Evolutionary conservation across 2,329 filamentous ascomycete genomes (phyloP).

Genomic region (Diaporthe amygdali): DNA sequence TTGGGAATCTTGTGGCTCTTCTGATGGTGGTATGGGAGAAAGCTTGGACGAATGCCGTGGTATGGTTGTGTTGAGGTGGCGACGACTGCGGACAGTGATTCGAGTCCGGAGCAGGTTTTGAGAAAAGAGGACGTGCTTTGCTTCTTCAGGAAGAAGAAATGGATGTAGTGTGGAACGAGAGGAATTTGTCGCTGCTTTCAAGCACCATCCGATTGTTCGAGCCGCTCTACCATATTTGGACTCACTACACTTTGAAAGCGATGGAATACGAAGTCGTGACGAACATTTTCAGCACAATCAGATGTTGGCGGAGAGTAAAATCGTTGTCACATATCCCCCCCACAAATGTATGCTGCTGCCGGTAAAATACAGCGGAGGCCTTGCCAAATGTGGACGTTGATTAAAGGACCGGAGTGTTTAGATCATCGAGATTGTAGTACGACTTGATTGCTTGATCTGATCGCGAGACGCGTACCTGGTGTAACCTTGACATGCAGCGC

Average conservation of each 20-base stretch:
- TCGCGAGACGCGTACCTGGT: background rate
- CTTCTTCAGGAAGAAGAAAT: background rate
- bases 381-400: background rate
- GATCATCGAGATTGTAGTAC: constrained; percentile 5
- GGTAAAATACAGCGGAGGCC: background rate
- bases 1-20: background rate
- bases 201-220: background rate
- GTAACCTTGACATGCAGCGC: constrained; percentile 4
- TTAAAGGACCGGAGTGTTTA: background rate
- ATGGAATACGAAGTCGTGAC: background rate
- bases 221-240: background rate
- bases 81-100: no score
- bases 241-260: background rate
- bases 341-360: background rate
- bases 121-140: background rate
- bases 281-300: background rate
- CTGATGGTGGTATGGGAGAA: no score
- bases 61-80: background rate
- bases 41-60: background rate
- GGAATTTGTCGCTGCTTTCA: background rate
- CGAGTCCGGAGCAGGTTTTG: background rate
- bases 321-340: background rate
- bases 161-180: background rate
- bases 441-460: background rate
- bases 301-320: background rate